Conservation (phyloP, 2,329 filamentous ascomycete species). For the Fusarium udum region DNA sequence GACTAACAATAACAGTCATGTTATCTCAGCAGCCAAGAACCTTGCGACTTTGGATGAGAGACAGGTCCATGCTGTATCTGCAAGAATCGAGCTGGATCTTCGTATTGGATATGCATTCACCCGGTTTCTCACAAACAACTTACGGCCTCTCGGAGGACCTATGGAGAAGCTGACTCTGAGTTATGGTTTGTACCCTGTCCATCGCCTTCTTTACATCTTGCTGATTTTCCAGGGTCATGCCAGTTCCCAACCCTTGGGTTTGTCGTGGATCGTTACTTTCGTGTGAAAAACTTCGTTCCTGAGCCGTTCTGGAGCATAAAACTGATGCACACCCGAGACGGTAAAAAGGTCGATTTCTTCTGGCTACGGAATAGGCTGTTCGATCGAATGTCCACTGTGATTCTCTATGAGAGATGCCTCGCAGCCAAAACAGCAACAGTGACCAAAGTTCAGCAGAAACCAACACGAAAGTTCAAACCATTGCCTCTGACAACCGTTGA, state of each 20-base stretch:
- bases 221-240: conserved; percentile 72
- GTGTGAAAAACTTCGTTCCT: conserved; percentile 91
- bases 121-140: conserved; percentile 80
- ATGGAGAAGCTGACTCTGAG: conserved; percentile 76
- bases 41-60: conserved; percentile 83
- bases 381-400: conserved; percentile 80
- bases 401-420: conserved; percentile 89
- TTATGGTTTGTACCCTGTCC: conserved; percentile 68
- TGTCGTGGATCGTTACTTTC: conserved; percentile 94
- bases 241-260: conserved; percentile 98
- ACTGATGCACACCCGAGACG: conserved; percentile 79
- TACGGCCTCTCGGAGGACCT: conserved; percentile 76
- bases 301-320: conserved; percentile 95
- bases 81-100: conserved; percentile 91
- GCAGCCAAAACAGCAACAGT: conserved; percentile 80
- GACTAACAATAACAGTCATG: conserved; percentile 67
- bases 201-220: not conserved
- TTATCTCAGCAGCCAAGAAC: conserved; percentile 81
- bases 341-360: conserved; percentile 81
- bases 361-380: conserved; percentile 89
- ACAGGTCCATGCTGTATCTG: conserved; percentile 86
- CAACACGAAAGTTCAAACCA: conserved; percentile 93
- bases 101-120: conserved; percentile 94
- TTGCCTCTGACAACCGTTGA: conserved; percentile 95
- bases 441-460: conserved; percentile 86